A percentile compares a stretch with the other conserved stretches of the same genome.
phyloP scores from a whole-genome alignment of 129 eudicot genomes.

The carrot (Daucus carota) region DH1_v3.0 NC_030388.2:16586001-16586500 shows the following conservation, averaged over 20 bases:
- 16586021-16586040: slow-evolving; percentile 9
- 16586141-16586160: slow-evolving; percentile 31
- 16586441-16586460: slow-evolving; percentile 51
- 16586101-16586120: slow-evolving; percentile 47
- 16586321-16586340: slow-evolving; percentile 59
- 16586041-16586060: slow-evolving; percentile 82
- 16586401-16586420: slow-evolving; percentile 83
- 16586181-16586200: slow-evolving; percentile 20
- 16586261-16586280: slow-evolving; percentile 27
- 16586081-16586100: slow-evolving; percentile 15
- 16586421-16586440: slow-evolving; percentile 97
- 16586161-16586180: slow-evolving; percentile 36
- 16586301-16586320: slow-evolving; percentile 28
- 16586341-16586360: slow-evolving; percentile 37
- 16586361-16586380: slow-evolving; percentile 84
- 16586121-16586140: slow-evolving; percentile 24
- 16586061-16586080: slow-evolving; percentile 87
- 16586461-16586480: too few species aligned
- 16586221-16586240: not conserved
- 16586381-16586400: slow-evolving; percentile 81
- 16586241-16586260: slow-evolving; percentile 17
- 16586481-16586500: too few species aligned
- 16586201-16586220: not conserved
- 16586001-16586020: not conserved
- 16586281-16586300: slow-evolving; percentile 14